phyloP scores from a whole-genome alignment of 2,329 filamentous ascomycete species.

The Apiospora marii region DNA sequence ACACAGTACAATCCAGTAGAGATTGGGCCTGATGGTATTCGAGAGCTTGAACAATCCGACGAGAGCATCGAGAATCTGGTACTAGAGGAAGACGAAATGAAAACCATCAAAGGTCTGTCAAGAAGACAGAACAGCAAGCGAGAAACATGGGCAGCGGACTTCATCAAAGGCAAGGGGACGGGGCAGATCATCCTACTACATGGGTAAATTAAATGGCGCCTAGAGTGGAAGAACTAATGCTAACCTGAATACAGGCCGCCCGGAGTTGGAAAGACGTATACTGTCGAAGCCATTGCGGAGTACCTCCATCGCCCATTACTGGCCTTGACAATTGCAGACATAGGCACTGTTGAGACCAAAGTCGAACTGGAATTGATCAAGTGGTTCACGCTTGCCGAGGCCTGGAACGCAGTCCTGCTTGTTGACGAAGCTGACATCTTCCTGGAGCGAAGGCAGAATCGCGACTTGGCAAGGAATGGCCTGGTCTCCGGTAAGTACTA shows the following conservation, averaged over 20 bases:
- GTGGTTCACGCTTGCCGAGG: not conserved
- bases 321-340: not conserved
- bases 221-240: too few relatives aligned
- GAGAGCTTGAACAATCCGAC: not conserved
- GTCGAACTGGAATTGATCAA: not conserved
- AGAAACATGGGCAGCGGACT: conserved; percentile 25
- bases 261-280: not conserved
- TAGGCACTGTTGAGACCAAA: not conserved
- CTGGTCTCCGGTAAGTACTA: conserved; percentile 25
- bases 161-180: conserved; percentile 30
- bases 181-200: conserved; percentile 32
- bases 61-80: not conserved
- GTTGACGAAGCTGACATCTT: not conserved
- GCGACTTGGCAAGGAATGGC: conserved; percentile 13
- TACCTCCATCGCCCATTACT: not conserved
- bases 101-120: conserved; percentile 26
- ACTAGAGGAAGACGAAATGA: not conserved
- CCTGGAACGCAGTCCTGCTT: not conserved
- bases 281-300: not conserved
- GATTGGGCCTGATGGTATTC: not conserved
- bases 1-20: not conserved
- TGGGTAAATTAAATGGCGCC: not conserved
- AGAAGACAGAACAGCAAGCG: conserved; percentile 27
- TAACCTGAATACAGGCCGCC: too few relatives aligned
- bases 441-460: not conserved